A percentile compares a stretch with the other conserved stretches of the same genome.
Conservation (phyloP, 1,139 yeast species). For the Nakaseomyces delphensis region DNA sequence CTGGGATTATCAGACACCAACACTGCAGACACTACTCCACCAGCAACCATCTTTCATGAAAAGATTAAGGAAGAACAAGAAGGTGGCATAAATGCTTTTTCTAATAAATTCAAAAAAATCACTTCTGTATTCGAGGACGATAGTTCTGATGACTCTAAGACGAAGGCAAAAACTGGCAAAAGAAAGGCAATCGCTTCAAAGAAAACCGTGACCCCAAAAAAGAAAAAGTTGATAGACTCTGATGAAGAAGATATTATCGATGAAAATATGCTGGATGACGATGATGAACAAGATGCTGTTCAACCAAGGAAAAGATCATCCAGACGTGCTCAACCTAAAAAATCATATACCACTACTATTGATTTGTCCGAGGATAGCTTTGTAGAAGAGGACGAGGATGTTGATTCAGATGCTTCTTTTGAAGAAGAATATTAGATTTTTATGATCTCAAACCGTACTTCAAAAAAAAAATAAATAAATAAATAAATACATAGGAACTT, state of each 20-base stretch:
- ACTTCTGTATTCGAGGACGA: constrained; percentile 21
- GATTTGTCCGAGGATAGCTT: constrained; percentile 28
- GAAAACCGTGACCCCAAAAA: constrained; percentile 8
- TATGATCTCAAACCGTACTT: too few species aligned
- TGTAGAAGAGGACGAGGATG: constrained; percentile 23
- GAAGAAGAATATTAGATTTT: constrained; percentile 16
- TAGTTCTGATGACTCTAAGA: constrained; percentile 8
- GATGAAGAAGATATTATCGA: constrained; percentile 21
- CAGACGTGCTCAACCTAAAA: constrained; percentile 21
- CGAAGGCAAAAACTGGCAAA: constrained; percentile 6
- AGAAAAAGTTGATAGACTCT: constrained; percentile 12
- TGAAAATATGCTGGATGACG: constrained; percentile 17
- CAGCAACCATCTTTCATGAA: constrained; percentile 18
- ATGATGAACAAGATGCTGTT: constrained; percentile 19
- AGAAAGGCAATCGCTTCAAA: constrained; percentile 9
- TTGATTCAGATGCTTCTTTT: constrained; percentile 24
- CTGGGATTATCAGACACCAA: constrained; percentile 5
- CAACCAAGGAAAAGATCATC: constrained; percentile 22
- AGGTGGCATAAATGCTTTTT: constrained; percentile 25
- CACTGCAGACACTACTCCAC: constrained; percentile 6
- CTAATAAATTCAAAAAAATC: constrained; percentile 27
- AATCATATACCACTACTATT: constrained; percentile 18
- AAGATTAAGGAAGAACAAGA: constrained; percentile 15
- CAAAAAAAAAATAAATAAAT: not conserved
- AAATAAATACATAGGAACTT: not conserved